Conservation (phyloP, 305 asterid species). For the Solanum chacoense region DNA sequence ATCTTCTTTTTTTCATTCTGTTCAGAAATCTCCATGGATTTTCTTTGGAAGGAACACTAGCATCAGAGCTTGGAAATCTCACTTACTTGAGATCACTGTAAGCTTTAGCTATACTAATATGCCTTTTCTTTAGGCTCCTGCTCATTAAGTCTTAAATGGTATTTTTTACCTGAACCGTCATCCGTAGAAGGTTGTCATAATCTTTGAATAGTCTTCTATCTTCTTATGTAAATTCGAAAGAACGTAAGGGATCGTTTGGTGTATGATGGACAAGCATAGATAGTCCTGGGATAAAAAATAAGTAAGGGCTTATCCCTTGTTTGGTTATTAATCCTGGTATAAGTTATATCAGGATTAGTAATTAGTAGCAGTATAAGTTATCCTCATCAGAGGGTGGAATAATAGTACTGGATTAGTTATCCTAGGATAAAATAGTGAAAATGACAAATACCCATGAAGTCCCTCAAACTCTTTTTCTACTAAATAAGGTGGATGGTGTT, state of each 20-base stretch:
- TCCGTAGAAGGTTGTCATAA: background rate
- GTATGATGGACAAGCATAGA: background rate
- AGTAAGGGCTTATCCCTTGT: background rate
- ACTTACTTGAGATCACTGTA: constrained; percentile 59
- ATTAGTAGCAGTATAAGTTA: background rate
- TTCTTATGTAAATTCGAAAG: background rate
- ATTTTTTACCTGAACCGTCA: background rate
- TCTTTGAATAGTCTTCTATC: background rate
- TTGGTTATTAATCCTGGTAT: background rate
- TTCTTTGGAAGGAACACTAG: constrained; percentile 58
- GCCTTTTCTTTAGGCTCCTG: background rate
- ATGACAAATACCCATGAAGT: background rate
- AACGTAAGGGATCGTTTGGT: background rate
- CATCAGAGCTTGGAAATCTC: constrained; percentile 77
- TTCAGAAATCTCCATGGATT: constrained; percentile 66
- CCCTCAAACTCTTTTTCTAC: background rate
- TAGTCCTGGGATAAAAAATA: background rate
- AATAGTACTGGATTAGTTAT: background rate
- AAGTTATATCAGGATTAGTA: background rate
- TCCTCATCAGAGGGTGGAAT: background rate
- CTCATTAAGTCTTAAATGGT: background rate
- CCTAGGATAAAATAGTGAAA: background rate
- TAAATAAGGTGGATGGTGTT: background rate
- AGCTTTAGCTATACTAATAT: constrained; percentile 20
- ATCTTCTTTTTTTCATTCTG: background rate